Conservation (phyloP, 2,329 filamentous ascomycete species). For the Didymella sp. region DNA sequence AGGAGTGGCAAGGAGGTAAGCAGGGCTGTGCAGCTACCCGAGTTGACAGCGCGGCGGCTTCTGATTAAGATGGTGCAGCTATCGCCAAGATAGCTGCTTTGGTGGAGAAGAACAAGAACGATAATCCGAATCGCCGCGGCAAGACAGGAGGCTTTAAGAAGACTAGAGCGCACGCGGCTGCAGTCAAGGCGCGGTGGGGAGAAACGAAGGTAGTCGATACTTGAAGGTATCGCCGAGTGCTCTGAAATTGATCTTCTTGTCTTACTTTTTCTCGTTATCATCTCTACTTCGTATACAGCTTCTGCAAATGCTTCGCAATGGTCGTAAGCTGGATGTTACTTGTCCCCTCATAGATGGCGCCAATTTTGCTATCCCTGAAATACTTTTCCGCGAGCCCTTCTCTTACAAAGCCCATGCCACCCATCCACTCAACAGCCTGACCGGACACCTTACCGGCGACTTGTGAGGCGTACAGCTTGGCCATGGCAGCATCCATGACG, state of each 20-base stretch:
- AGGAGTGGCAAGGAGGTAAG: background rate
- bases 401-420: constrained; percentile 97
- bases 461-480: constrained; percentile 93
- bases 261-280: background rate
- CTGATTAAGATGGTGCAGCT: too few relatives aligned
- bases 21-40: too few relatives aligned
- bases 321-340: constrained; percentile 76
- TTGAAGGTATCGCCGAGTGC: too few relatives aligned
- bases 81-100: too few relatives aligned
- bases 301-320: constrained; percentile 74
- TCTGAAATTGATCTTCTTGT: too few relatives aligned
- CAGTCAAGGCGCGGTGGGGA: too few relatives aligned
- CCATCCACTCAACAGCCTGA: constrained; percentile 97
- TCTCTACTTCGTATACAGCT: constrained; percentile 66
- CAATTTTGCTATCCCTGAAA: constrained; percentile 98
- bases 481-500: constrained; percentile 95
- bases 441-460: constrained; percentile 87
- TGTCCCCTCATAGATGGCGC: constrained; percentile 94
- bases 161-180: too few relatives aligned
- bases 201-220: too few relatives aligned
- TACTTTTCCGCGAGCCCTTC: constrained; percentile 98
- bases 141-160: too few relatives aligned
- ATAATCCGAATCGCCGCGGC: too few relatives aligned
- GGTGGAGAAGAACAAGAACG: too few relatives aligned
- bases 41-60: too few relatives aligned